Evolutionary conservation across 2,329 filamentous ascomycete genomes (phyloP).

Genomic region (Clonostachys chloroleuca): DNA sequence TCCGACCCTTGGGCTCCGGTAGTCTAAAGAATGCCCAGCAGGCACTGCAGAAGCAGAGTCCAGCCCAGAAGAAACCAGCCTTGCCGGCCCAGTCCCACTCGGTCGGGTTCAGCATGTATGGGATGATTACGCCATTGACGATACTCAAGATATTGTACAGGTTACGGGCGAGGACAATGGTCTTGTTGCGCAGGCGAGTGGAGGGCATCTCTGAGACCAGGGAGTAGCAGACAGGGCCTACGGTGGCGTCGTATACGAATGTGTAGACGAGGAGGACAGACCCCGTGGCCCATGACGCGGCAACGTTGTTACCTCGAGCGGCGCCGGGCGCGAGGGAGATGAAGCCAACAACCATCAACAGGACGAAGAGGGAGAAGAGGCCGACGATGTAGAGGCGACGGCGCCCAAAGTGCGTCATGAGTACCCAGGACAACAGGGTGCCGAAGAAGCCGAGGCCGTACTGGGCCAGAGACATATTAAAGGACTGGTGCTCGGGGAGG

Average conservation of each 20-base stretch:
- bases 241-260: slow-evolving; percentile 31
- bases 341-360: slow-evolving; percentile 31
- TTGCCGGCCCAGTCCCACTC: slow-evolving; percentile 13
- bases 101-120: slow-evolving; percentile 11
- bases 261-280: slow-evolving; percentile 35
- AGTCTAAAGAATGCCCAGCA: slow-evolving; percentile 15
- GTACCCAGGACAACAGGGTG: slow-evolving; percentile 29
- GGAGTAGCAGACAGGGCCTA: slow-evolving; percentile 69
- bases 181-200: slow-evolving; percentile 39
- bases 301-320: slow-evolving; percentile 16
- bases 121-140: slow-evolving; percentile 11
- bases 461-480: slow-evolving; percentile 28
- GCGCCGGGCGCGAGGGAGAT: slow-evolving; percentile 19
- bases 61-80: slow-evolving; percentile 8
- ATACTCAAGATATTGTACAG: slow-evolving; percentile 8
- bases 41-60: slow-evolving; percentile 12
- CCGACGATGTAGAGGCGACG: slow-evolving; percentile 30
- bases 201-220: slow-evolving; percentile 57
- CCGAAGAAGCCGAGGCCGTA: slow-evolving; percentile 30
- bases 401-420: slow-evolving; percentile 28
- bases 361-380: slow-evolving; percentile 20
- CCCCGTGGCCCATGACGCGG: slow-evolving; percentile 28
- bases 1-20: slow-evolving; percentile 16
- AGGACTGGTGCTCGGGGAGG: slow-evolving; percentile 15
- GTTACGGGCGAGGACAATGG: slow-evolving; percentile 37